Percentiles rank a stretch among this genome's conserved stretches.
phyloP scores from a whole-genome alignment of 257 asterid species.

The Salvia splendens region DNA sequence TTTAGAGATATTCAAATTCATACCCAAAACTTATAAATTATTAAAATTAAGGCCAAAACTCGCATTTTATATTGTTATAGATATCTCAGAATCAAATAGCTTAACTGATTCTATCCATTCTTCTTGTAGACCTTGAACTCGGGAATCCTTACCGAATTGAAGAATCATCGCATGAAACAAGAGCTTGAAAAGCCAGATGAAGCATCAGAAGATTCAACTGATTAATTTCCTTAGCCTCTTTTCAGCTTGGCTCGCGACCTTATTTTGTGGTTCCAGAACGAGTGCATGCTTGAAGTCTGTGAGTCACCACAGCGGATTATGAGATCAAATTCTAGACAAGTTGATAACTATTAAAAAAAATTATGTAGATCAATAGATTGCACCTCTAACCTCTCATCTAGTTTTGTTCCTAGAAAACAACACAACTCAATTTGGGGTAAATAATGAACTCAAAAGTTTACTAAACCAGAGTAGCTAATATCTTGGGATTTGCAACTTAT shows the following conservation, averaged over 20 bases:
- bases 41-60: too few species aligned
- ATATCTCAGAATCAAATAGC: slow-evolving; percentile 16
- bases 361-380: not conserved
- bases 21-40: too few species aligned
- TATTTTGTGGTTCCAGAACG: slow-evolving; percentile 92
- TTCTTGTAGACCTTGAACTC: not conserved
- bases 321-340: slow-evolving; percentile 7
- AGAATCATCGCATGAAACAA: slow-evolving; percentile 10
- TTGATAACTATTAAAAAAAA: not conserved
- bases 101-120: not conserved
- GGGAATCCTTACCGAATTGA: not conserved
- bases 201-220: slow-evolving; percentile 36
- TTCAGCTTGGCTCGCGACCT: slow-evolving; percentile 67
- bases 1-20: too few species aligned
- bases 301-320: not conserved
- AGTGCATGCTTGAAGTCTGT: slow-evolving; percentile 95
- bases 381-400: slow-evolving; percentile 3
- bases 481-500: not conserved
- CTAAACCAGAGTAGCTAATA: not conserved
- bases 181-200: not conserved
- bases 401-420: not conserved
- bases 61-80: not conserved
- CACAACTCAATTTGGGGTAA: not conserved
- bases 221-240: slow-evolving; percentile 73
- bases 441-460: not conserved